phyloP scores from a whole-genome alignment of 2,329 filamentous ascomycete species.

The Pseudocercospora macadamiae region DNA sequence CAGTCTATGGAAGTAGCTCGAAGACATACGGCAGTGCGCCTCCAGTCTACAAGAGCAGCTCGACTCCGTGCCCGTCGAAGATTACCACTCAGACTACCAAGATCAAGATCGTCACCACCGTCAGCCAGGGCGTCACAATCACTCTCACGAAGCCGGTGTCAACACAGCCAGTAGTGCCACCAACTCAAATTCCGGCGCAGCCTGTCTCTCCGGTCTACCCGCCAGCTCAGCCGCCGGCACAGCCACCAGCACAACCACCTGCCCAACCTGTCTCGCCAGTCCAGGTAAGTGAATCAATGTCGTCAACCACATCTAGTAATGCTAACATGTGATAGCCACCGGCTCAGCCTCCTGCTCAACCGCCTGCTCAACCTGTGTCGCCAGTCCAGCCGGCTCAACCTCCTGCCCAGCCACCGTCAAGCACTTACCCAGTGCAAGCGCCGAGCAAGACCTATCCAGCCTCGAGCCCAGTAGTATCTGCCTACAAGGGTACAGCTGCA shows the following conservation, averaged over 20 bases:
- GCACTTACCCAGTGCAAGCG: not conserved
- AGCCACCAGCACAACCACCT: not conserved
- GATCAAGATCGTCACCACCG: not conserved
- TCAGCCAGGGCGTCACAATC: not conserved
- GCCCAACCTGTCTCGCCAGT: not conserved
- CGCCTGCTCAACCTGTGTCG: not conserved
- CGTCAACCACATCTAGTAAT: not conserved
- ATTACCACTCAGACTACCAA: slow-evolving; percentile 1
- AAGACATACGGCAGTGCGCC: not conserved
- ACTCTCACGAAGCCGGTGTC: not conserved
- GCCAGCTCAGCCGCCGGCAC: not conserved
- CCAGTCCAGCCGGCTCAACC: not conserved
- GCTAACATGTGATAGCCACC: not conserved
- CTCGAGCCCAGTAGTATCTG: slow-evolving; percentile 2
- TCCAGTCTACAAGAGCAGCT: not conserved
- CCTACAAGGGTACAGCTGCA: slow-evolving; percentile 9
- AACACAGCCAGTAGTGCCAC: not conserved
- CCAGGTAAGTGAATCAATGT: too few relatives aligned
- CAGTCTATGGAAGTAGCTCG: not conserved
- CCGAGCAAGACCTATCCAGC: slow-evolving; percentile 7
- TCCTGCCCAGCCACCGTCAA: not conserved
- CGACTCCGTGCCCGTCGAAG: not conserved
- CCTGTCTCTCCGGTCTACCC: not conserved
- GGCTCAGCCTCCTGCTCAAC: not conserved
- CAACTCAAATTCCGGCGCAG: not conserved